Conservation (phyloP, 805 yeast species). For the Barnettozyma sucrosica region DNA sequence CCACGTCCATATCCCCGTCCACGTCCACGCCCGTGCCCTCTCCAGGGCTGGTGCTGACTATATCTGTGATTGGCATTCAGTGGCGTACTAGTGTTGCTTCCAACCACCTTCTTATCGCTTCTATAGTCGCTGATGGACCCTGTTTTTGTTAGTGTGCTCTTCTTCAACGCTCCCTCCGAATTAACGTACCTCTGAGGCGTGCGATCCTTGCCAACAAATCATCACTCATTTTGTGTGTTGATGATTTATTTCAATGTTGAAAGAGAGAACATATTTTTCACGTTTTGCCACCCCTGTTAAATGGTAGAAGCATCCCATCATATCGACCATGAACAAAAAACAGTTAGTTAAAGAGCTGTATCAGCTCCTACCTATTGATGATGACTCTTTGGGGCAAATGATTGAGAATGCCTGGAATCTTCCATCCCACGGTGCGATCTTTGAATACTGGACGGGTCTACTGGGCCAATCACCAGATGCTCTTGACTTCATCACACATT, state of each 20-base stretch:
- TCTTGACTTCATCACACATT: conserved; percentile 39
- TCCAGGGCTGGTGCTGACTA: conserved; percentile 1
- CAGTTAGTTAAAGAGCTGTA: conserved; percentile 15
- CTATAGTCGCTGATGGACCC: conserved; percentile 18
- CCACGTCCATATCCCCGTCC: conserved; percentile 19
- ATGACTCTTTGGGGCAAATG: conserved; percentile 48
- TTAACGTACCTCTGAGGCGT: conserved; percentile 16
- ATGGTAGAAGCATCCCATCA: background rate
- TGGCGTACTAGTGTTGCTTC: conserved; percentile 7
- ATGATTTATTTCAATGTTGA: background rate
- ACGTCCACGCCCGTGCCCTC: background rate
- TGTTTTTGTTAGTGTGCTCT: conserved; percentile 1
- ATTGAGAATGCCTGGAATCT: conserved; percentile 46
- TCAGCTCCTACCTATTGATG: conserved; percentile 50
- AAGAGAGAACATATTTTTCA: background rate
- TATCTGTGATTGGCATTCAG: conserved; percentile 4
- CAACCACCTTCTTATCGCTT: conserved; percentile 9
- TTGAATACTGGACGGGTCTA: conserved; percentile 47
- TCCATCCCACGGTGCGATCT: conserved; percentile 41
- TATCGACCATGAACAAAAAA: conserved; percentile 1
- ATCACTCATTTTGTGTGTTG: background rate
- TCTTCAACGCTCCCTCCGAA: background rate
- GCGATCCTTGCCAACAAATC: conserved; percentile 4
- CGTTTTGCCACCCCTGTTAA: background rate
- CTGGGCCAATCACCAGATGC: conserved; percentile 54